Evolutionary conservation across 2,329 filamentous ascomycete species (phyloP).

Genomic region (Thielaviopsis cerberus): DNA sequence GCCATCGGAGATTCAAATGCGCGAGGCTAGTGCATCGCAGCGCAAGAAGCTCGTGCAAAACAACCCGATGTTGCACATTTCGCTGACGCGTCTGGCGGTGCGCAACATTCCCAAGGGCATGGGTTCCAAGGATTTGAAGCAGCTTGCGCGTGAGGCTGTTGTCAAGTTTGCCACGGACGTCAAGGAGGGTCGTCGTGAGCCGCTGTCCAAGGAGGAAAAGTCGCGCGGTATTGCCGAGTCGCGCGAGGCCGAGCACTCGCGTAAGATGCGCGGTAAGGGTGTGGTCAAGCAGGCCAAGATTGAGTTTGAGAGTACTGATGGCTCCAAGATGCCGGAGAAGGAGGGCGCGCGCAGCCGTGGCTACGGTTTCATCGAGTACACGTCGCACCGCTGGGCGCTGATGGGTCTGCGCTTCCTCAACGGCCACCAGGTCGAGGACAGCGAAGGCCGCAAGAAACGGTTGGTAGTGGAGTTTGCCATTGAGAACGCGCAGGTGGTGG

Average conservation of each 20-base stretch:
- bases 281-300: slow-evolving; percentile 90
- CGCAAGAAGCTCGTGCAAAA: slow-evolving; percentile 76
- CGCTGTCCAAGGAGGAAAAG: slow-evolving; percentile 78
- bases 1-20: slow-evolving; percentile 65
- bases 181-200: slow-evolving; percentile 54
- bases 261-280: slow-evolving; percentile 64
- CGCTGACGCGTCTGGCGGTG: slow-evolving; percentile 73
- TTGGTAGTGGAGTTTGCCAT: slow-evolving; percentile 94
- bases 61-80: slow-evolving; percentile 78
- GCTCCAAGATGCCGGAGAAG: slow-evolving; percentile 62
- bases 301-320: slow-evolving; percentile 74
- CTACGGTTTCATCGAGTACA: slow-evolving; percentile 96
- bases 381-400: slow-evolving; percentile 76
- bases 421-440: slow-evolving; percentile 43
- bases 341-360: slow-evolving; percentile 73
- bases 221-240: slow-evolving; percentile 62
- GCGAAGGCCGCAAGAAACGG: slow-evolving; percentile 63
- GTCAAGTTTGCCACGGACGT: slow-evolving; percentile 88
- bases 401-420: slow-evolving; percentile 94
- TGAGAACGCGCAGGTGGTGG: slow-evolving; percentile 92
- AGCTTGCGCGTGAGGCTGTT: slow-evolving; percentile 74
- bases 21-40: slow-evolving; percentile 71
- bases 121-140: slow-evolving; percentile 74
- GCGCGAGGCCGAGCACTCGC: slow-evolving; percentile 57
- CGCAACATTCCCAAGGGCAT: slow-evolving; percentile 78